phyloP scores from a whole-genome alignment of 805 yeast species.

The Candida maris region DNA sequence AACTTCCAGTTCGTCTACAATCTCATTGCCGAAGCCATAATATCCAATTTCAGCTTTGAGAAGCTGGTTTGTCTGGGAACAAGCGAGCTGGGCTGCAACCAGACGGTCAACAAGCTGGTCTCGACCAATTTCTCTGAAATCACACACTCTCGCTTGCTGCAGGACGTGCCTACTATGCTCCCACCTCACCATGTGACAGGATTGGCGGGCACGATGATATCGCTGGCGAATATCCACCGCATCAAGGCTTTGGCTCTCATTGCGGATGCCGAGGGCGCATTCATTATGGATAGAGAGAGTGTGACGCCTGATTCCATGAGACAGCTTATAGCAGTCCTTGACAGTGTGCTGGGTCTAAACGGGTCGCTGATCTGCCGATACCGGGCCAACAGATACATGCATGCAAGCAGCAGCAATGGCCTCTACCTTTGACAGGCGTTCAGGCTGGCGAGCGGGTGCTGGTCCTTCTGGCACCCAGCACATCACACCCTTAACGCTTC shows the following conservation, averaged over 20 bases:
- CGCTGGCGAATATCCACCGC: conserved; percentile 24
- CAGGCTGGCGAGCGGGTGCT: too few species aligned
- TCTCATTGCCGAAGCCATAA: conserved; percentile 14
- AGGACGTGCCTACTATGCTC: conserved; percentile 34
- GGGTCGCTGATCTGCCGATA: conserved; percentile 7
- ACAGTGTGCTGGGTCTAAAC: conserved; percentile 10
- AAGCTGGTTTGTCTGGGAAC: conserved; percentile 21
- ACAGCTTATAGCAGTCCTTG: conserved; percentile 29
- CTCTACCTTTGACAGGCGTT: conserved; percentile 2
- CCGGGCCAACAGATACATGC: conserved; percentile 11
- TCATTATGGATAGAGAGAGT: conserved; percentile 40
- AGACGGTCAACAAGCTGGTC: conserved; percentile 15
- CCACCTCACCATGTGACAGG: conserved; percentile 53
- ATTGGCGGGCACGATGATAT: conserved; percentile 36
- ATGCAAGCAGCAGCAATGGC: conserved; percentile 18
- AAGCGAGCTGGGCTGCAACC: conserved; percentile 19
- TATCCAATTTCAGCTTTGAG: conserved; percentile 9
- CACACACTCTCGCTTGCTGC: conserved; percentile 2
- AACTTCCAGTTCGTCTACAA: conserved; percentile 25
- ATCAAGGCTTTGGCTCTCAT: conserved; percentile 14
- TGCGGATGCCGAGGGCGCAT: conserved; percentile 47
- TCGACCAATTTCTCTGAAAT: conserved; percentile 5
- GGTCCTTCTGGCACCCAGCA: too few species aligned
- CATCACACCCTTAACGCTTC: too few species aligned
- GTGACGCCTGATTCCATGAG: conserved; percentile 38